Evolutionary conservation across 306 rosid species (phyloP), one percentile per base, ranked within the genome.

Genomic region (Adenanthera pavonina): DNA sequence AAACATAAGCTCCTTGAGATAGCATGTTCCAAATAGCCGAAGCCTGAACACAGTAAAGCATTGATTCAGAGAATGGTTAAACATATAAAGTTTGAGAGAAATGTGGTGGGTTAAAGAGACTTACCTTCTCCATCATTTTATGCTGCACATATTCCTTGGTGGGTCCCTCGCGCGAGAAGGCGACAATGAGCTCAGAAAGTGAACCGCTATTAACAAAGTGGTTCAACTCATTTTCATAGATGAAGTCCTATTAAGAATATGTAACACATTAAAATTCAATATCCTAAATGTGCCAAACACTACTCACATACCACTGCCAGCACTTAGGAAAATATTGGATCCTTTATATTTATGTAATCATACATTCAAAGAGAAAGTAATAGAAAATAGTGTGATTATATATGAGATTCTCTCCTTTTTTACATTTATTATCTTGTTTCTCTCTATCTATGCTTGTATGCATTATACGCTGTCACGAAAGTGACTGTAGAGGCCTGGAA

Each of bases 151-250:
- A 96, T 60, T 92, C 91, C 85, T 96, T 96, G 69, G 89, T 88
- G 34, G 97, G 91, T 64, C 99, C 98, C 77, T 96, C 92, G 5
- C 99, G 91, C 8, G 99, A 96, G 91, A 96, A 96, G 82, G 99
- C 98, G 54, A 94, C 90, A 59, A 92, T 82, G 72, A 96, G 91
- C 86, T 94, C 97, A 46, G 98, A 91, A 52, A 96, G 97, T 59
- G 97, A 92, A 52, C 97, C 95, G 8, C 84, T 78, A 67, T 87
- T 84, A 5, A 90, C 87, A 46, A 89, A 94, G 86, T 88, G 88
- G 85, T 81, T 89, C 87, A 96, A 83, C 86, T 96, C 99, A 2
- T 92, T 97, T 83, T 95, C 93, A 56, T 95, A 95, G 82, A 95
- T 95, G 83, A 69, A 95, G 86, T 95, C 99, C 99, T 95, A 87